phyloP scores from a whole-genome alignment of 345 rosid species.

The Garcia nutans region DNA sequence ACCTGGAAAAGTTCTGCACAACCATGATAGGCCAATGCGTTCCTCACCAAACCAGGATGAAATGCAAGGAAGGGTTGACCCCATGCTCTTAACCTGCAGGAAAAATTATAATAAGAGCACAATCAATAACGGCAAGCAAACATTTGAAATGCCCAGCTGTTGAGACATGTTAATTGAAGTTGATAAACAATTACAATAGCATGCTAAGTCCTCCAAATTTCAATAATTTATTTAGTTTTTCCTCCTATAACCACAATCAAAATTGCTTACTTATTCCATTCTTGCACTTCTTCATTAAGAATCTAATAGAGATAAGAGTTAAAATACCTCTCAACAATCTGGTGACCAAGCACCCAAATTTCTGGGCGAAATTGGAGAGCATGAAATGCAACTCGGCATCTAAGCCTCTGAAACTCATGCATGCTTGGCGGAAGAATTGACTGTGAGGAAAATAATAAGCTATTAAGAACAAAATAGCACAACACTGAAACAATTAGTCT shows the following conservation, averaged over 20 bases:
- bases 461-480: not conserved
- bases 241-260: not conserved
- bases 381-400: conserved; percentile 96
- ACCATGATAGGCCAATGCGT: conserved; percentile 91
- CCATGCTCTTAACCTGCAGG: conserved; percentile 62
- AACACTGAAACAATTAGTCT: not conserved
- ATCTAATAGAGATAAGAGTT: conserved; percentile 1
- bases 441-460: conserved; percentile 37
- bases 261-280: not conserved
- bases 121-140: conserved; percentile 20
- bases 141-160: not conserved
- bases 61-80: conserved; percentile 83
- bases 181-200: not conserved
- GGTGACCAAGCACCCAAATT: conserved; percentile 70
- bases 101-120: conserved; percentile 18
- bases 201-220: not conserved
- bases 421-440: conserved; percentile 76
- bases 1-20: conserved; percentile 99
- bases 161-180: not conserved
- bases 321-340: conserved; percentile 81
- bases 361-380: conserved; percentile 89
- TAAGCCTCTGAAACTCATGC: conserved; percentile 87
- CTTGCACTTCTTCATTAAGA: not conserved
- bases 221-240: not conserved
- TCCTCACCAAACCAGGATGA: conserved; percentile 87